Percentiles rank a stretch among this genome's conserved stretches.
Evolutionary conservation across 331 rosid species (phyloP).

Genomic region (Prunus yedoensis): DNA sequence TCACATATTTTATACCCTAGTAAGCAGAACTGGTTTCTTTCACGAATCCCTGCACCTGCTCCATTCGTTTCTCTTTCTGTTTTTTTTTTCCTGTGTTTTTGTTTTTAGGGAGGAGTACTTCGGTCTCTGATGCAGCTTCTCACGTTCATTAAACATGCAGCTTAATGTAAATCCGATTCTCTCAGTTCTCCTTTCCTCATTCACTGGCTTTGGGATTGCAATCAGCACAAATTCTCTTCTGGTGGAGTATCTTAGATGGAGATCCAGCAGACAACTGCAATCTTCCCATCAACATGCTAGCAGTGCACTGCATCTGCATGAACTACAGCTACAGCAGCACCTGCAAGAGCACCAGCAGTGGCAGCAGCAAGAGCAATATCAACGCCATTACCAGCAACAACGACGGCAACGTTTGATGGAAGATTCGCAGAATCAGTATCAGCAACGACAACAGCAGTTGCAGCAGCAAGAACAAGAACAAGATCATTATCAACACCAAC

Average conservation of each 20-base stretch:
- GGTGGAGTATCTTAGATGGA: conserved; percentile 49
- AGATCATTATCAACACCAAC: conserved; percentile 11
- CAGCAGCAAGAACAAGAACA: conserved; percentile 15
- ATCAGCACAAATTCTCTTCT: conserved; percentile 45
- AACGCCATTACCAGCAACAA: conserved; percentile 19
- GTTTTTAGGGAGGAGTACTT: background rate
- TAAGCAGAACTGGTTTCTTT: conserved; percentile 39
- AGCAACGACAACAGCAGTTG: conserved; percentile 7
- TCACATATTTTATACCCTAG: conserved; percentile 69
- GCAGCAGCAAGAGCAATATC: conserved; percentile 40
- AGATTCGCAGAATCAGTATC: conserved; percentile 21
- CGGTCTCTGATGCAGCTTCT: background rate
- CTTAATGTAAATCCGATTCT: conserved; percentile 44
- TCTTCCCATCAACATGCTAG: conserved; percentile 31
- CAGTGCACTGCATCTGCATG: conserved; percentile 34
- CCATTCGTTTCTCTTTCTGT: conserved; percentile 6
- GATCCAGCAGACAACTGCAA: conserved; percentile 33
- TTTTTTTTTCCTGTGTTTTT: too few relatives aligned
- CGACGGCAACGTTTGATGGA: conserved; percentile 17
- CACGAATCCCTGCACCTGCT: conserved; percentile 9
- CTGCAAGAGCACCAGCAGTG: conserved; percentile 22
- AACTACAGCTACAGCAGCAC: conserved; percentile 34
- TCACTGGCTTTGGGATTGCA: conserved; percentile 51
- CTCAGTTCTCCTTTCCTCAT: conserved; percentile 43
- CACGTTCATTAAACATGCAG: conserved; percentile 26